Evolutionary conservation across 2,329 filamentous ascomycete genomes (phyloP).

Genomic region (Simplicillium sp.): DNA sequence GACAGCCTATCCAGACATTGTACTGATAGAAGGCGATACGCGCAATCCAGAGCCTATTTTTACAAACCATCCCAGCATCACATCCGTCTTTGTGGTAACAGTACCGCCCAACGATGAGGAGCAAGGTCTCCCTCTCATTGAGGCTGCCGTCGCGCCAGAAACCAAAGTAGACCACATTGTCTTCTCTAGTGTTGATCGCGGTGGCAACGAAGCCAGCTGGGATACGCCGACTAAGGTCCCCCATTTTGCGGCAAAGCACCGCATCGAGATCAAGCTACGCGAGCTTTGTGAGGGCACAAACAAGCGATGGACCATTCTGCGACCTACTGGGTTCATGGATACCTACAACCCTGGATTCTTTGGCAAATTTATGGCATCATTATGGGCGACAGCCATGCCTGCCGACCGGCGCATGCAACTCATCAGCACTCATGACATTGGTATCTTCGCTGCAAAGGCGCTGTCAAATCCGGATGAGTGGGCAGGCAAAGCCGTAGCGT

Average conservation of each 20-base stretch:
- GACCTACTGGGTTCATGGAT: slow-evolving; percentile 18
- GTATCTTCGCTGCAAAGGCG: slow-evolving; percentile 10
- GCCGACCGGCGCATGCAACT: slow-evolving; percentile 14
- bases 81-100: slow-evolving; percentile 16
- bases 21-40: no score
- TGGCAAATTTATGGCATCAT: slow-evolving; percentile 15
- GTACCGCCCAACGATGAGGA: slow-evolving; percentile 15
- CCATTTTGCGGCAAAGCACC: slow-evolving; percentile 12
- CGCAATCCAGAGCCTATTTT: no score
- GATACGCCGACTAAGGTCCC: slow-evolving; percentile 8
- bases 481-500: slow-evolving; percentile 7
- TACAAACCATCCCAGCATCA: slow-evolving; percentile 2
- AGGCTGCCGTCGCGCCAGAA: slow-evolving; percentile 9
- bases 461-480: slow-evolving; percentile 9
- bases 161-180: slow-evolving; percentile 17
- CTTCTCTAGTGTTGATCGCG: slow-evolving; percentile 11
- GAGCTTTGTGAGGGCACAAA: slow-evolving; percentile 3
- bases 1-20: no score
- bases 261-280: slow-evolving; percentile 10
- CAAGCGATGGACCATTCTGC: slow-evolving; percentile 14
- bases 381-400: slow-evolving; percentile 15
- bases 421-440: slow-evolving; percentile 16
- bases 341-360: slow-evolving; percentile 15
- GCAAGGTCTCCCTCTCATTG: slow-evolving; percentile 14
- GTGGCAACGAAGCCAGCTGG: slow-evolving; percentile 11